phyloP scores from a whole-genome alignment of 1,284 basidiomycete genomes.

The Tilletia walkeri region DNA sequence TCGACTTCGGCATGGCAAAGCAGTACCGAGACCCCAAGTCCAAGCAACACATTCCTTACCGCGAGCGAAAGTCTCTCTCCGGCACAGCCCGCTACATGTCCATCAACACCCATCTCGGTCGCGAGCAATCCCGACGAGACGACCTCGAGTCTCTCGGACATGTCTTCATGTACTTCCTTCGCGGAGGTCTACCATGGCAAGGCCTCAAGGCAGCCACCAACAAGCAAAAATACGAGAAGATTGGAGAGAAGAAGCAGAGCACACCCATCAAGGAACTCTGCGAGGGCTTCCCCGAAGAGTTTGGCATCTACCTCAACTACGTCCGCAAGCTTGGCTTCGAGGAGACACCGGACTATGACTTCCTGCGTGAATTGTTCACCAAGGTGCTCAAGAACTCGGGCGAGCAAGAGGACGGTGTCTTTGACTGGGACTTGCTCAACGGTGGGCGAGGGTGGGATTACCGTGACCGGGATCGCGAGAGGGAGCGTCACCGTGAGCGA shows the following conservation, averaged over 20 bases:
- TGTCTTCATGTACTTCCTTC: constrained; percentile 96
- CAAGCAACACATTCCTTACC: constrained; percentile 93
- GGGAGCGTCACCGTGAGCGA: constrained; percentile 41
- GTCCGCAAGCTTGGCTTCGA: constrained; percentile 84
- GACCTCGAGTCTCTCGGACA: constrained; percentile 92
- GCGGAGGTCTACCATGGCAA: constrained; percentile 89
- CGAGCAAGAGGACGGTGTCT: constrained; percentile 81
- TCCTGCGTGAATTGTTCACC: constrained; percentile 82
- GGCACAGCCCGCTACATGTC: constrained; percentile 92
- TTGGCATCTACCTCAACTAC: constrained; percentile 82
- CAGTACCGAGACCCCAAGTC: constrained; percentile 96
- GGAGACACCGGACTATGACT: constrained; percentile 94
- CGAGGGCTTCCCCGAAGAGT: constrained; percentile 90
- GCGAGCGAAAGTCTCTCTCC: constrained; percentile 87
- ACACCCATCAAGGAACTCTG: constrained; percentile 91
- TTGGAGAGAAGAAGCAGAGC: constrained; percentile 97
- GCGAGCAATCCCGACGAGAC: constrained; percentile 91
- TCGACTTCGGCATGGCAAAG: constrained; percentile 97
- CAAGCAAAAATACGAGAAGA: constrained; percentile 99
- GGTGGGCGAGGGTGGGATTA: constrained; percentile 89
- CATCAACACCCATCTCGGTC: constrained; percentile 91
- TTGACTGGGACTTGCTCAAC: constrained; percentile 87
- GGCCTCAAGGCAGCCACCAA: constrained; percentile 94
- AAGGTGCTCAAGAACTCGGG: constrained; percentile 86
- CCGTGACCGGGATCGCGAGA: constrained; percentile 50